Percentiles rank a stretch among this genome's conserved stretches.
phyloP scores from a whole-genome alignment of 306 rosid species.

The Albizia julibrissin region DNA sequence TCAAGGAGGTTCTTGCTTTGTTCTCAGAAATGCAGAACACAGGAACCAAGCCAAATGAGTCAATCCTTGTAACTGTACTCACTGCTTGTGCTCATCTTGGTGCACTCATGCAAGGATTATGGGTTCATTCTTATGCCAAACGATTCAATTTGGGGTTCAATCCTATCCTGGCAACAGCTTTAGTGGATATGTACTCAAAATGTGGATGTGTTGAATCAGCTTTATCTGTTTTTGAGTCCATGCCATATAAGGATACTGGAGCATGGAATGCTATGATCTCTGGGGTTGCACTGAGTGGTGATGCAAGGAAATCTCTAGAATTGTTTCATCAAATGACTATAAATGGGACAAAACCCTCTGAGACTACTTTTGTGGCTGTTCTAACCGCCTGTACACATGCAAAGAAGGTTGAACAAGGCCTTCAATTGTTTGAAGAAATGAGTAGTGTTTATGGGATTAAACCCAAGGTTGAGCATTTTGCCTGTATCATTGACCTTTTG shows the following conservation, averaged over 20 bases:
- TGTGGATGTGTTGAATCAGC: constrained; percentile 49
- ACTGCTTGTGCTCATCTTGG: constrained; percentile 49
- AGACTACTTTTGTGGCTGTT: constrained; percentile 16
- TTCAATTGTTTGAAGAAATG: constrained; percentile 14
- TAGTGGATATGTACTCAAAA: constrained; percentile 48
- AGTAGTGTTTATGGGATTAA: constrained; percentile 30
- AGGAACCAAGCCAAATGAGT: constrained; percentile 43
- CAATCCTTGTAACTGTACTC: constrained; percentile 35
- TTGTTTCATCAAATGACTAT: constrained; percentile 2
- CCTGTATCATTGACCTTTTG: constrained; percentile 33
- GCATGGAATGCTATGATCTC: constrained; percentile 24
- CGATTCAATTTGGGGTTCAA: constrained; percentile 26
- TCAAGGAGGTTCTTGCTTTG: constrained; percentile 46
- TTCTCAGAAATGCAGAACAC: constrained; percentile 39
- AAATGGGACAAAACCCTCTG: constrained; percentile 1
- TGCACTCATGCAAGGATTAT: constrained; percentile 45
- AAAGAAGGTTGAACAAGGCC: constrained; percentile 8
- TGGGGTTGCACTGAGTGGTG: constrained; percentile 14
- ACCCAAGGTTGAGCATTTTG: constrained; percentile 39
- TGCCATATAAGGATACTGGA: constrained; percentile 38
- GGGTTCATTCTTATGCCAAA: constrained; percentile 52
- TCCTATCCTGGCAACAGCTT: constrained; percentile 21
- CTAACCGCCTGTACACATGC: constrained; percentile 20
- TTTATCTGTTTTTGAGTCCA: constrained; percentile 31
- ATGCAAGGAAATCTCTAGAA: not conserved